Conservation (phyloP, 768 basidiomycete genomes). For the Gyrodon lividus region DNA sequence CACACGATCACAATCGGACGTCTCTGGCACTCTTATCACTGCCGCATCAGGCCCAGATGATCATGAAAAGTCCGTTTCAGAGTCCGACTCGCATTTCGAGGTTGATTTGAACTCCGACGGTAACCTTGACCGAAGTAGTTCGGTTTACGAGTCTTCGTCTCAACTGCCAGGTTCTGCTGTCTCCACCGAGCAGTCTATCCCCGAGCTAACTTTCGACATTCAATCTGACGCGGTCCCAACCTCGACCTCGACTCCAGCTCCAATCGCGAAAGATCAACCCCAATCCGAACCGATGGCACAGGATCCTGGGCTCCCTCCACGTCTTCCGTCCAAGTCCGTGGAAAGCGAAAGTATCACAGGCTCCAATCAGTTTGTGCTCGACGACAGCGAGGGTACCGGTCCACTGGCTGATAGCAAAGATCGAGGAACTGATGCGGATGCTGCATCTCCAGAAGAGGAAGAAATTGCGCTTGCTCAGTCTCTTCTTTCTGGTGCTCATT, state of each 20-base stretch:
- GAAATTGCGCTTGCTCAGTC: slow-evolving; percentile 43
- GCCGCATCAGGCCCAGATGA: background rate
- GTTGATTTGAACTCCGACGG: slow-evolving; percentile 12
- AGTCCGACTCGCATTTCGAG: slow-evolving; percentile 8
- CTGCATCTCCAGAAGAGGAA: slow-evolving; percentile 26
- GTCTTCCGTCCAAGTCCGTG: slow-evolving; percentile 9
- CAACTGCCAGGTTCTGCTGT: background rate
- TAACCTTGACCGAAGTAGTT: slow-evolving; percentile 6
- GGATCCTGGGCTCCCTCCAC: slow-evolving; percentile 3
- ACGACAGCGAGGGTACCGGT: slow-evolving; percentile 48
- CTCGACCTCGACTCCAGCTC: background rate
- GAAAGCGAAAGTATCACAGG: slow-evolving; percentile 44
- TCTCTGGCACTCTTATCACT: slow-evolving; percentile 21
- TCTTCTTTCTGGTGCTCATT: slow-evolving; percentile 15
- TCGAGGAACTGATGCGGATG: slow-evolving; percentile 20
- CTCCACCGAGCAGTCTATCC: background rate
- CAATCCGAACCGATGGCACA: slow-evolving; percentile 4
- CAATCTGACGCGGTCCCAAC: background rate
- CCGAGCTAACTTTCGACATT: background rate
- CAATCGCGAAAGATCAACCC: background rate
- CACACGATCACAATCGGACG: slow-evolving; percentile 12
- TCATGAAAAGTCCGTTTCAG: slow-evolving; percentile 9
- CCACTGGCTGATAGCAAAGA: slow-evolving; percentile 26
- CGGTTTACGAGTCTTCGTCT: background rate
- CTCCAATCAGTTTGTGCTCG: slow-evolving; percentile 62